Conservation (phyloP, 164 flowering plant species). For the Cinnamomum micranthum region DNA sequence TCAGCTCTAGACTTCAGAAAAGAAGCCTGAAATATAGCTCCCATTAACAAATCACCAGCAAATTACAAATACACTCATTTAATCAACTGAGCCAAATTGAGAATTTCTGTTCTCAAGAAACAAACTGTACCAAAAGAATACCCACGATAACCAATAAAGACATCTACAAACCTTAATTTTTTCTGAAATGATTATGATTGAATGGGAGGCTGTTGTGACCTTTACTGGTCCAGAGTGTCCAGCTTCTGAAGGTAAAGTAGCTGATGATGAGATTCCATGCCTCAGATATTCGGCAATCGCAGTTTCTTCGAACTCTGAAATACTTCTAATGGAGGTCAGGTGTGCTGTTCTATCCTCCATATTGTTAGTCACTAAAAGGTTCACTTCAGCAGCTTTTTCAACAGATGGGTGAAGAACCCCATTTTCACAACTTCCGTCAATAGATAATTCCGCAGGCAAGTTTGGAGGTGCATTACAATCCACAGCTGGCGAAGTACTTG, state of each 20-base stretch:
- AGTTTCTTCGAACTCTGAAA: background rate
- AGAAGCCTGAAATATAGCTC: background rate
- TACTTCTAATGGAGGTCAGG: background rate
- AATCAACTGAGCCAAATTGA: background rate
- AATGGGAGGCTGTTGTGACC: constrained; percentile 13
- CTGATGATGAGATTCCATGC: constrained; percentile 11
- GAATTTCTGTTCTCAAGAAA: background rate
- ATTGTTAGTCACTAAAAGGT: background rate
- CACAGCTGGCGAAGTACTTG: constrained; percentile 12
- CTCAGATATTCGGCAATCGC: constrained; percentile 8
- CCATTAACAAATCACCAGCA: background rate
- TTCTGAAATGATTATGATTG: background rate
- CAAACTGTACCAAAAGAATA: background rate
- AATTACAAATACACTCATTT: background rate
- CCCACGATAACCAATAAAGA: background rate
- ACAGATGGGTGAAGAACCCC: background rate
- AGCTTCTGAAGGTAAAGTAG: constrained; percentile 6
- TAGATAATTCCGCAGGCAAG: constrained; percentile 10
- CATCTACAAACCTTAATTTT: background rate
- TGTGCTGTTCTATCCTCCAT: background rate
- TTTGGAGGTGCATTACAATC: constrained; percentile 7
- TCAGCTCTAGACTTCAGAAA: background rate
- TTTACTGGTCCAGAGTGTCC: constrained; percentile 16
- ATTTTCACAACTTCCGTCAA: constrained; percentile 12
- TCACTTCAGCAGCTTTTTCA: constrained; percentile 3